Percentiles rank a stretch among this genome's conserved stretches.
These are phyloP conservation scores for Oryza punctata DNA, from an alignment of 176 grass and related monocot species.

Conservation along the genomic window DNA sequence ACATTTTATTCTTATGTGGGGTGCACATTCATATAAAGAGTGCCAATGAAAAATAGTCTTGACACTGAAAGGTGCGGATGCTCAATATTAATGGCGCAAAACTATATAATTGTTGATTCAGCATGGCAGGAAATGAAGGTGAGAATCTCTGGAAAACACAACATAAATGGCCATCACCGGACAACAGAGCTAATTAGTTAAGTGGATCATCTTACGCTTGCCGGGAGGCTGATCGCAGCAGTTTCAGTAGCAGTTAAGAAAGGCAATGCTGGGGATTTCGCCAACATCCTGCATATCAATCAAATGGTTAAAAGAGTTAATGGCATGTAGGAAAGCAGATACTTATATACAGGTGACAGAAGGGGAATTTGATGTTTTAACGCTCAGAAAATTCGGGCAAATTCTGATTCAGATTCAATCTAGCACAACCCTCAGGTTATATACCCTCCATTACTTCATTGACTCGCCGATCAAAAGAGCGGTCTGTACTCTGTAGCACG, in stretches of 20 bases:
- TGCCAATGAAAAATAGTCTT: neutral
- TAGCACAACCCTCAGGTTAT: neutral
- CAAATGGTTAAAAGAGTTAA: neutral
- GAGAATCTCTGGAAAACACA: neutral
- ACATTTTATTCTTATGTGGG: neutral
- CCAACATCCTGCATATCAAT: constrained; percentile 45
- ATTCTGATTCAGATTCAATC: neutral
- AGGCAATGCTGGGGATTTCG: constrained; percentile 31
- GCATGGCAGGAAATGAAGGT: neutral
- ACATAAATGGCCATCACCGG: neutral
- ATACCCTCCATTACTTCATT: too few species aligned
- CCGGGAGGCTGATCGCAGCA: constrained; percentile 32
- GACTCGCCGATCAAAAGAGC: neutral
- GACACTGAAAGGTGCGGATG: neutral
- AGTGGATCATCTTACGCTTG: constrained; percentile 49
- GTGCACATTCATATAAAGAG: too few species aligned
- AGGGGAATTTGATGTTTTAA: neutral
- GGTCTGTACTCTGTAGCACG: neutral
- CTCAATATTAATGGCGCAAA: neutral
- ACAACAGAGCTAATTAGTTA: constrained; percentile 2
- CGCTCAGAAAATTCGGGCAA: neutral
- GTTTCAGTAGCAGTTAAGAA: constrained; percentile 37
- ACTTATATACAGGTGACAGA: neutral
- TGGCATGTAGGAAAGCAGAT: neutral
- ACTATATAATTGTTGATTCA: neutral